phyloP scores from a whole-genome alignment of 1,284 basidiomycete species.

The Trichosporon sp. region DNA sequence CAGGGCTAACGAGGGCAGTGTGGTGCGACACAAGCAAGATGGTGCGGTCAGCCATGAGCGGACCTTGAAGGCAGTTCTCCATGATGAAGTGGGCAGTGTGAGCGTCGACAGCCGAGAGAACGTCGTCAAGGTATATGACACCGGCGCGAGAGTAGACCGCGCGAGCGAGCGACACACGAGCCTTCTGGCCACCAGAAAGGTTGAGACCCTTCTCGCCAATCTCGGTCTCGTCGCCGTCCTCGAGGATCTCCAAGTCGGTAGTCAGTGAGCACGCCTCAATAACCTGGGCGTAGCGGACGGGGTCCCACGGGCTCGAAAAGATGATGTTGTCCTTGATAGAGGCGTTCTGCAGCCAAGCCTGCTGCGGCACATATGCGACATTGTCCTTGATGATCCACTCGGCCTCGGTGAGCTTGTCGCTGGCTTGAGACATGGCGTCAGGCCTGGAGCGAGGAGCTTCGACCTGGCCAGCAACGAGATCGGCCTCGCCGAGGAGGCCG shows the following conservation, averaged over 20 bases:
- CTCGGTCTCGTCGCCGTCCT: constrained; percentile 82
- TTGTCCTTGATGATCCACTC: constrained; percentile 71
- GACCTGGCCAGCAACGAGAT: constrained; percentile 64
- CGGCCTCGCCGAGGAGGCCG: constrained; percentile 86
- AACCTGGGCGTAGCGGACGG: constrained; percentile 69
- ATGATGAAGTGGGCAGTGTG: constrained; percentile 83
- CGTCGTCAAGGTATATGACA: constrained; percentile 77
- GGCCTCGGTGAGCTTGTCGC: constrained; percentile 46
- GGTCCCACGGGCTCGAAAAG: constrained; percentile 75
- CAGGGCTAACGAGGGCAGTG: constrained; percentile 42
- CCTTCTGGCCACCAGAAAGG: constrained; percentile 91
- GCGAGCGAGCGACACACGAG: constrained; percentile 78
- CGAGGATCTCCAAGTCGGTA: constrained; percentile 79
- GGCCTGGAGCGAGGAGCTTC: constrained; percentile 76
- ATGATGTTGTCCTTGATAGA: constrained; percentile 92
- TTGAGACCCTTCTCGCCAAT: constrained; percentile 60
- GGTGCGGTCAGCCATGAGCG: constrained; percentile 72
- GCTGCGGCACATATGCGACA: constrained; percentile 84
- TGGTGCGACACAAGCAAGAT: constrained; percentile 85
- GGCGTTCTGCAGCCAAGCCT: constrained; percentile 69
- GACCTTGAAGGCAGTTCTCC: constrained; percentile 73
- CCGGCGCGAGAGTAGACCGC: constrained; percentile 90
- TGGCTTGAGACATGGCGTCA: constrained; percentile 62
- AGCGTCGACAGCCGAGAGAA: constrained; percentile 58
- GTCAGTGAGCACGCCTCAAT: constrained; percentile 70